Evolutionary conservation across 192 early-diverging fungal species (phyloP).

Genomic region (Coemansia sp.): DNA sequence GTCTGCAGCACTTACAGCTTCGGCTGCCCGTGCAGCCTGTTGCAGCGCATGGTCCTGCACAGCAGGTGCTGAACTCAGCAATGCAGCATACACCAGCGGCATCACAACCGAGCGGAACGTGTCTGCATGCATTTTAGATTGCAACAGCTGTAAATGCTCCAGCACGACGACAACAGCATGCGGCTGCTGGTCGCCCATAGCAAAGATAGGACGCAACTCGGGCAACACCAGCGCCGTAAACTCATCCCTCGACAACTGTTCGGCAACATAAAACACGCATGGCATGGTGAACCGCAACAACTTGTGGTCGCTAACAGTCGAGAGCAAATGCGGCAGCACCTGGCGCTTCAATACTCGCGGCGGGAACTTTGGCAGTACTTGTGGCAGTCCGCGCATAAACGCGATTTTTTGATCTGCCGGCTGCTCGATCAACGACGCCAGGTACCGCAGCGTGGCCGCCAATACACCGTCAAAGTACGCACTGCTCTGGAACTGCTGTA

Average conservation of each 20-base stretch:
- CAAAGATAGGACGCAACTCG: constrained; percentile 63
- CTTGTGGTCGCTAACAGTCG: constrained; percentile 72
- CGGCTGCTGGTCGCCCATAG: constrained; percentile 57
- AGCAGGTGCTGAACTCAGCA: constrained; percentile 56
- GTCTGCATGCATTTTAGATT: constrained; percentile 60
- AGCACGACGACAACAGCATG: constrained; percentile 69
- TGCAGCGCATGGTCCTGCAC: constrained; percentile 71
- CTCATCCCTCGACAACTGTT: constrained; percentile 60
- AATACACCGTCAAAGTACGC: constrained; percentile 79
- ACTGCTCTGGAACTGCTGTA: constrained; percentile 64
- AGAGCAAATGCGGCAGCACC: constrained; percentile 70
- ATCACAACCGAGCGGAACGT: constrained; percentile 65
- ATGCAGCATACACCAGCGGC: constrained; percentile 69
- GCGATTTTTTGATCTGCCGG: constrained; percentile 71
- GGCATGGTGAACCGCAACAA: constrained; percentile 73
- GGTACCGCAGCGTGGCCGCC: constrained; percentile 74
- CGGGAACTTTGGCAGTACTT: constrained; percentile 72
- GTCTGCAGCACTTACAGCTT: constrained; percentile 62
- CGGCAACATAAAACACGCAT: constrained; percentile 71
- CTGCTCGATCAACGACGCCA: constrained; percentile 80
- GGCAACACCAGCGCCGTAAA: constrained; percentile 65
- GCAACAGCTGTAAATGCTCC: constrained; percentile 64
- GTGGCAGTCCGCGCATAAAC: constrained; percentile 75
- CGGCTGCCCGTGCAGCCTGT: constrained; percentile 58
- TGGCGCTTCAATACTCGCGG: constrained; percentile 67